Evolutionary conservation across 345 rosid genomes (phyloP).

Genomic region (Bruguiera parviflora): DNA sequence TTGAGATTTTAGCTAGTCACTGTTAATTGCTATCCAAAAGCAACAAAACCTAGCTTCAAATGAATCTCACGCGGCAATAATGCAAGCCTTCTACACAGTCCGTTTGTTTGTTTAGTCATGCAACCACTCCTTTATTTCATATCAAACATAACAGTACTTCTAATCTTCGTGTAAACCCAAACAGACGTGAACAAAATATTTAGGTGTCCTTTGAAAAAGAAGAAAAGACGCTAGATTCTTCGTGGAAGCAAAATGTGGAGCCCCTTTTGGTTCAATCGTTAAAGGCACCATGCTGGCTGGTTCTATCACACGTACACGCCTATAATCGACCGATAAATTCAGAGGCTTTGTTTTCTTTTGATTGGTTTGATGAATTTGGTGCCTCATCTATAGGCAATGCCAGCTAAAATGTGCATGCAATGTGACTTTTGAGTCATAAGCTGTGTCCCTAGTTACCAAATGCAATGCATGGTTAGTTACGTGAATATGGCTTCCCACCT

Average conservation of each 20-base stretch:
- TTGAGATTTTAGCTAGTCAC: too few relatives aligned
- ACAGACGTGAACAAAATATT: not conserved
- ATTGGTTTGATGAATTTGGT: not conserved
- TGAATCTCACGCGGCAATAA: not conserved
- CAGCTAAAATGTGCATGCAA: not conserved
- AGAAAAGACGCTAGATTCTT: not conserved
- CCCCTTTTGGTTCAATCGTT: not conserved
- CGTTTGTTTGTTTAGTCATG: not conserved
- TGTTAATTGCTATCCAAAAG: too few relatives aligned
- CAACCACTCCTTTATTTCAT: not conserved
- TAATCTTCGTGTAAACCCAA: not conserved
- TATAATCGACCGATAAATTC: too few relatives aligned
- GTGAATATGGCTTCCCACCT: too few relatives aligned
- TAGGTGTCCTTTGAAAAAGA: not conserved
- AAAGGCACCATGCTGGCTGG: too few relatives aligned
- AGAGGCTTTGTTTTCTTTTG: too few relatives aligned
- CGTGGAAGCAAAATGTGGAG: not conserved
- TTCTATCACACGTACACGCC: too few relatives aligned
- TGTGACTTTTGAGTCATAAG: not conserved
- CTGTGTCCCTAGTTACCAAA: not conserved
- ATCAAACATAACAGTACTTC: not conserved
- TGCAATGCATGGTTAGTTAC: not conserved
- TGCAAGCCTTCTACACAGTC: not conserved
- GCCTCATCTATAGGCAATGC: not conserved
- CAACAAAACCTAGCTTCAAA: too few relatives aligned